Percentiles rank a stretch among this genome's conserved stretches.
These are phyloP conservation scores for Schizochytrium sp. DNA, from an alignment of 108 stramenopile species.

Conservation along the genomic window DNA sequence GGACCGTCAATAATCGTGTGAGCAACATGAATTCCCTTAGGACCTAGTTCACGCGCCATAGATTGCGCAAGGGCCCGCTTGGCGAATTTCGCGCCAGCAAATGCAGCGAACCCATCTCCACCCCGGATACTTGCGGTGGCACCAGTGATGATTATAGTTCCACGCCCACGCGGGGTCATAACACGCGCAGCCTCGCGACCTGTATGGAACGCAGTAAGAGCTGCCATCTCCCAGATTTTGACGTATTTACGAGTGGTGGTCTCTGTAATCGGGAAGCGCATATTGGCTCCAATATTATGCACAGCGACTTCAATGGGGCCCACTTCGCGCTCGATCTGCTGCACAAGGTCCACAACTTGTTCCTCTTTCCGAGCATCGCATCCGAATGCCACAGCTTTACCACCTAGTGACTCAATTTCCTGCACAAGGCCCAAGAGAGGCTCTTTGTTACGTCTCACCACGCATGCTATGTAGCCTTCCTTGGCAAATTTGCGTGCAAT, in stretches of 20 bases:
- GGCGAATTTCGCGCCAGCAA: conserved; percentile 67
- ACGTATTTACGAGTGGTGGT: conserved; percentile 60
- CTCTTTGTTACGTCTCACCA: conserved; percentile 46
- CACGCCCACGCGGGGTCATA: conserved; percentile 63
- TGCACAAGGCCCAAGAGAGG: not conserved
- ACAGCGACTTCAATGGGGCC: conserved; percentile 63
- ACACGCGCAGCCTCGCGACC: conserved; percentile 61
- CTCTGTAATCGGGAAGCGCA: conserved; percentile 59
- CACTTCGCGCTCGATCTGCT: not conserved
- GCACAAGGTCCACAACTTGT: conserved; percentile 26
- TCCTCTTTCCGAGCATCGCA: conserved; percentile 60
- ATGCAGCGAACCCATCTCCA: conserved; percentile 63
- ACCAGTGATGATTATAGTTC: conserved; percentile 72
- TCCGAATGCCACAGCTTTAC: conserved; percentile 35
- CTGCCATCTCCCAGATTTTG: conserved; percentile 65
- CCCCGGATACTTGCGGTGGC: conserved; percentile 68
- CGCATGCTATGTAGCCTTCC: conserved; percentile 22
- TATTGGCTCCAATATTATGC: conserved; percentile 65
- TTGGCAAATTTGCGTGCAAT: conserved; percentile 19
- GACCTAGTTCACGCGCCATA: conserved; percentile 68
- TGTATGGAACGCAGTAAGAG: conserved; percentile 62
- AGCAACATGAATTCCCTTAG: conserved; percentile 70
- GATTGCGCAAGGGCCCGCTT: conserved; percentile 64
- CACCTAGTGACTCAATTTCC: not conserved
- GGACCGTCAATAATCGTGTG: conserved; percentile 69